Evolutionary conservation across 2,329 filamentous ascomycete species (phyloP).

Genomic region (Ophiostoma ips): DNA sequence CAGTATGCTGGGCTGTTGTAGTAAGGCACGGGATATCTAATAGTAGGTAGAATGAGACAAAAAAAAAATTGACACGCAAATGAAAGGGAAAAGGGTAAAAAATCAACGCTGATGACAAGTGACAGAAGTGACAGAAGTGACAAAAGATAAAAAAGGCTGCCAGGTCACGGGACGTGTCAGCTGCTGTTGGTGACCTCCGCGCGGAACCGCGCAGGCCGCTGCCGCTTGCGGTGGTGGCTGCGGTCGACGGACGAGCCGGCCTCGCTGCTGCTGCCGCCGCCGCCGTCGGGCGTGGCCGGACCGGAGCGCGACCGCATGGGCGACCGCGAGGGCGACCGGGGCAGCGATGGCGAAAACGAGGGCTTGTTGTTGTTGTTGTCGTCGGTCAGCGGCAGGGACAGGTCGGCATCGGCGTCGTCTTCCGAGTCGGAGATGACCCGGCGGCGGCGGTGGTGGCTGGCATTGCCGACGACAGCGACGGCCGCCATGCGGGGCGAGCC

Average conservation of each 20-base stretch:
- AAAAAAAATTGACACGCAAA: no score
- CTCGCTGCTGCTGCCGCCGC: slow-evolving; percentile 3
- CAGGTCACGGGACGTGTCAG: no score
- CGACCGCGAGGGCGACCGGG: neutral
- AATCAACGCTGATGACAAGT: no score
- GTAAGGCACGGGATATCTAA: no score
- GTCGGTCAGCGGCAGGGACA: neutral
- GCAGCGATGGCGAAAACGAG: neutral
- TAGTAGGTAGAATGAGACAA: no score
- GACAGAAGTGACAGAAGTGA: neutral
- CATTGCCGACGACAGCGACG: neutral
- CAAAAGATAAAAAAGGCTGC: neutral
- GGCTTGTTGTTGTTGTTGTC: neutral
- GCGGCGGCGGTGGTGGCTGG: neutral
- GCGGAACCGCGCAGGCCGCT: slow-evolving; percentile 12
- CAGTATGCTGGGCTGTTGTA: no score
- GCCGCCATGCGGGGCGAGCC: neutral
- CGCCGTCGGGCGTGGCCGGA: slow-evolving; percentile 1
- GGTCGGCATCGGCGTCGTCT: slow-evolving; percentile 4
- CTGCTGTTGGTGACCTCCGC: neutral
- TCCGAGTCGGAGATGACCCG: slow-evolving; percentile 9
- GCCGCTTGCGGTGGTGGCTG: slow-evolving; percentile 10
- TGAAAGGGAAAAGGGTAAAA: no score
- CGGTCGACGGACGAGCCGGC: slow-evolving; percentile 3
- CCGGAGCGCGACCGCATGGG: neutral